Evolutionary conservation across 2,329 filamentous ascomycete genomes (phyloP).

Genomic region (Exophiala bonariae): DNA sequence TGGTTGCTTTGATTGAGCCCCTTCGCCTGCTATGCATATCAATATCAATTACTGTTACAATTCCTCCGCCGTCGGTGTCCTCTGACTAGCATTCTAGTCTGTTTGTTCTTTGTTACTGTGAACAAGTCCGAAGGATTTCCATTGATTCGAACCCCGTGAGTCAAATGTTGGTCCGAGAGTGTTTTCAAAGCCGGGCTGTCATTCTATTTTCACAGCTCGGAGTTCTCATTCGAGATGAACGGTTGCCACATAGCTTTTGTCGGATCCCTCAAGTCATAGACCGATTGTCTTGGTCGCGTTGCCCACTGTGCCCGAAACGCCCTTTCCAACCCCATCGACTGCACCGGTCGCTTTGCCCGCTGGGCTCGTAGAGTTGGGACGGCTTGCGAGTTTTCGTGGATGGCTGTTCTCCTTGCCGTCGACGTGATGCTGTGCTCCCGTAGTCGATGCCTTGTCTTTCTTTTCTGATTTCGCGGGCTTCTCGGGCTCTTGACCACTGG

Average conservation of each 20-base stretch:
- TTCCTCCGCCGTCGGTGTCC: too few species aligned
- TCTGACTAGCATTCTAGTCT: too few species aligned
- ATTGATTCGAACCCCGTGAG: too few species aligned
- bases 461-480: too few species aligned
- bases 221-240: neutral
- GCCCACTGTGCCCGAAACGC: constrained; percentile 2
- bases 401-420: constrained; percentile 5
- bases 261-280: constrained; percentile 1
- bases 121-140: too few species aligned
- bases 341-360: constrained; percentile 2
- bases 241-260: neutral
- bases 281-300: constrained; percentile 5
- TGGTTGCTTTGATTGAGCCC: too few species aligned
- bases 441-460: neutral
- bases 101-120: too few species aligned
- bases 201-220: too few species aligned
- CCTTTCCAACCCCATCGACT: constrained; percentile 6
- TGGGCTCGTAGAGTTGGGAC: neutral
- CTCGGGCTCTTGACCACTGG: neutral
- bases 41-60: too few species aligned
- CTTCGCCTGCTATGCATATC: too few species aligned
- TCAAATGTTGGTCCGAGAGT: too few species aligned
- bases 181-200: too few species aligned
- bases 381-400: constrained; percentile 3
- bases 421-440: constrained; percentile 3